phyloP scores from a whole-genome alignment of 208 protist genomes.

The Trypanosoma brucei region DNA sequence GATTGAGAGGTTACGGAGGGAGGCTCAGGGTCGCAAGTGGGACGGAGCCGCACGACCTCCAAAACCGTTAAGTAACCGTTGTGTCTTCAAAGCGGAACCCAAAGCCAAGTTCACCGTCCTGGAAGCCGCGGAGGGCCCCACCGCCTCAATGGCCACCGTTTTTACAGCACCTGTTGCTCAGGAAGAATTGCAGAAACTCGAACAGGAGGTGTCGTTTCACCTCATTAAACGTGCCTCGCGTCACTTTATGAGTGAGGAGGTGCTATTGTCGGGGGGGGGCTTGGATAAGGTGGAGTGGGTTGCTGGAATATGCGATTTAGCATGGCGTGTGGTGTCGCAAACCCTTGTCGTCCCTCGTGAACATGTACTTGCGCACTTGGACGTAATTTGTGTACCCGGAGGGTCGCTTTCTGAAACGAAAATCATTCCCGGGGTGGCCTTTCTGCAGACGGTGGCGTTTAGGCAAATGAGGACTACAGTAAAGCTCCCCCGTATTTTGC shows the following conservation, averaged over 20 bases:
- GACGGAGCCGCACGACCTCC: not conserved
- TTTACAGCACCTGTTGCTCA: constrained; percentile 4
- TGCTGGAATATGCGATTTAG: constrained; percentile 24
- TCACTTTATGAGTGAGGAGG: constrained; percentile 12
- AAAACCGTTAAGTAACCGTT: not conserved
- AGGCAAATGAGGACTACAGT: constrained; percentile 33
- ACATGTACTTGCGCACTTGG: constrained; percentile 20
- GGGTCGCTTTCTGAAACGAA: constrained; percentile 18
- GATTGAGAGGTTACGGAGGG: constrained; percentile 5
- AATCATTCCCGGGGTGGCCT: constrained; percentile 22
- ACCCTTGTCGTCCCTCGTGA: constrained; percentile 10
- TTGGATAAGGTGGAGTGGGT: constrained; percentile 16
- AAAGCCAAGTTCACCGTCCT: constrained; percentile 6
- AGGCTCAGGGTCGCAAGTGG: not conserved
- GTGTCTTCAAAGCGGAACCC: constrained; percentile 11
- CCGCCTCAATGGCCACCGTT: not conserved
- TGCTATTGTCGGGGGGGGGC: not conserved
- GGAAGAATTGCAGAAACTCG: constrained; percentile 9
- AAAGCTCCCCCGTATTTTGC: constrained; percentile 45
- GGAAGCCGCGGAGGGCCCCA: not conserved
- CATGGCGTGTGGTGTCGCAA: constrained; percentile 23
- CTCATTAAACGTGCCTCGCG: constrained; percentile 21
- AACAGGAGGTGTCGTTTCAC: constrained; percentile 13
- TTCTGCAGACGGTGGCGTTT: constrained; percentile 24
- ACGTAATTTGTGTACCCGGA: constrained; percentile 26